Conservation (phyloP, 257 asterid genomes). For the Solanum piurae region DNA sequence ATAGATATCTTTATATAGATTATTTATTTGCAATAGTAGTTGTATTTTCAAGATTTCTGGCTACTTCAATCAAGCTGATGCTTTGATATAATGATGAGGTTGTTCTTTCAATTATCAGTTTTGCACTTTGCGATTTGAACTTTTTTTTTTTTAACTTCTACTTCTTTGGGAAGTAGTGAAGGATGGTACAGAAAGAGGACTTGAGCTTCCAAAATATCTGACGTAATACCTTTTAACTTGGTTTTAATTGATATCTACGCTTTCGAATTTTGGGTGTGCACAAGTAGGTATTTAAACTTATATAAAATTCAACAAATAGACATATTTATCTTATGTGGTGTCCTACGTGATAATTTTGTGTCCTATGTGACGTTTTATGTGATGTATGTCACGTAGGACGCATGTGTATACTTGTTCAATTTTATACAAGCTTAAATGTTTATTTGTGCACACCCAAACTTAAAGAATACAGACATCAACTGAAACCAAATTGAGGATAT, state of each 20-base stretch:
- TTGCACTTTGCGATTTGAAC: neutral
- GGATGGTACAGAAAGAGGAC: neutral
- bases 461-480: no score
- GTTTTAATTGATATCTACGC: neutral
- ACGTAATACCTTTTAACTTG: neutral
- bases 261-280: neutral
- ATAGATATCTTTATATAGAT: conserved; percentile 4
- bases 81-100: neutral
- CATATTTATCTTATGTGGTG: neutral
- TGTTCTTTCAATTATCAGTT: neutral
- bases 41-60: neutral
- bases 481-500: no score
- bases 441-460: neutral
- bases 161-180: neutral
- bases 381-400: neutral
- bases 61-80: neutral
- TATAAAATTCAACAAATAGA: no score
- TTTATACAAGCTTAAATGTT: no score
- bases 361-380: neutral
- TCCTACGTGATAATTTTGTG: neutral
- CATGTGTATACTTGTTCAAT: neutral
- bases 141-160: neutral
- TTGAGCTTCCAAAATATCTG: neutral
- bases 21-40: neutral
- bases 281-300: no score